Percentiles rank a stretch among this genome's conserved stretches.
phyloP scores from a whole-genome alignment of 495 filamentous ascomycete genomes.

The Rostrohypoxylon terebratum region DNA sequence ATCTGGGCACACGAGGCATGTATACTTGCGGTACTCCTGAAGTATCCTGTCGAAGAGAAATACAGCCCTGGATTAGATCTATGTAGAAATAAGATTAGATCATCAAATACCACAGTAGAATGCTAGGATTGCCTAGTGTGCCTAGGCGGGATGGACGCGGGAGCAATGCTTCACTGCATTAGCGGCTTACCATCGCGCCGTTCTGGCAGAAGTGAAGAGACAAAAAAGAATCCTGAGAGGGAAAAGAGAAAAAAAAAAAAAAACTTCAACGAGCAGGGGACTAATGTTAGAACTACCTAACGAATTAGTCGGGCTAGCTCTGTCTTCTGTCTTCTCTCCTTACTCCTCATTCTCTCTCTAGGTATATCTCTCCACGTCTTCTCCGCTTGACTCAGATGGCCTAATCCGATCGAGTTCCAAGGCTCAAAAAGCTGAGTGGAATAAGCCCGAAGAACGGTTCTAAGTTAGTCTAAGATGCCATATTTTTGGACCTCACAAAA shows the following conservation, averaged over 20 bases:
- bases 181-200: constrained; percentile 23
- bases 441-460: constrained; percentile 20
- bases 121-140: neutral
- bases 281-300: neutral
- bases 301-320: constrained; percentile 2
- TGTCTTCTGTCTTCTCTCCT: neutral
- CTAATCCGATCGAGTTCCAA: constrained; percentile 13
- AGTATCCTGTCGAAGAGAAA: neutral
- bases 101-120: neutral
- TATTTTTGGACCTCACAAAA: constrained; percentile 13
- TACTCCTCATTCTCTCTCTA: constrained; percentile 2
- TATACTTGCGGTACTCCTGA: neutral
- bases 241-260: neutral
- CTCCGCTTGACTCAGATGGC: constrained; percentile 13
- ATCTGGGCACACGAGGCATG: constrained; percentile 11
- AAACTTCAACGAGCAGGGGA: neutral
- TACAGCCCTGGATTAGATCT: too few relatives aligned
- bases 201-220: neutral
- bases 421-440: constrained; percentile 4
- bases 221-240: too few relatives aligned
- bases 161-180: constrained; percentile 31
- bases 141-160: constrained; percentile 33
- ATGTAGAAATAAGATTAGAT: neutral
- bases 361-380: constrained; percentile 3
- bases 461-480: constrained; percentile 10